Evolutionary conservation across 345 rosid species (phyloP).

Genomic region (Microcos paniculata): DNA sequence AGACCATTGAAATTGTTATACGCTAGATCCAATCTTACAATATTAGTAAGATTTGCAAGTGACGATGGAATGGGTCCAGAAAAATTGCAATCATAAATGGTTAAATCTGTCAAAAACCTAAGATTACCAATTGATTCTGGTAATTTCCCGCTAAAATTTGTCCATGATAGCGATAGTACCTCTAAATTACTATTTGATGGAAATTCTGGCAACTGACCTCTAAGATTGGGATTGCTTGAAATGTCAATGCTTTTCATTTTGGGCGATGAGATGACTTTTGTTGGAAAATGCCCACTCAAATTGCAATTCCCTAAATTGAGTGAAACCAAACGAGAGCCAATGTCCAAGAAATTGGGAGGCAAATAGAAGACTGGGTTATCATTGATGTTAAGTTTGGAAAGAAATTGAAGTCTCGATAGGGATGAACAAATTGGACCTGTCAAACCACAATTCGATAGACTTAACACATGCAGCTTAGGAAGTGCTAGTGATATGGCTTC

Average conservation of each 20-base stretch:
- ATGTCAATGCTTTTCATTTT: not conserved
- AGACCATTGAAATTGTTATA: not conserved
- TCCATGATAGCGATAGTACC: not conserved
- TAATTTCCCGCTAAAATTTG: not conserved
- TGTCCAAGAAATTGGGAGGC: not conserved
- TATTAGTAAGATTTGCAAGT: not conserved
- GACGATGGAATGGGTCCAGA: not conserved
- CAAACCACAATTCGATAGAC: not conserved
- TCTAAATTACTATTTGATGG: not conserved
- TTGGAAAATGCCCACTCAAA: not conserved
- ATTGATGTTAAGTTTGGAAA: not conserved
- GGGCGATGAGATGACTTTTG: not conserved
- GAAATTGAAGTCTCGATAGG: not conserved
- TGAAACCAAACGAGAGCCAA: not conserved
- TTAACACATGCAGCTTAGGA: not conserved
- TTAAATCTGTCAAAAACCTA: not conserved
- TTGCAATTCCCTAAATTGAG: not conserved
- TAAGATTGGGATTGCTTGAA: fast-evolving
- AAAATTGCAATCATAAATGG: fast-evolving
- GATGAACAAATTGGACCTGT: not conserved
- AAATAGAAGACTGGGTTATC: not conserved
- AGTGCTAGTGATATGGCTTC: not conserved
- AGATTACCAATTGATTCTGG: not conserved
- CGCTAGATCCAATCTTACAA: not conserved
- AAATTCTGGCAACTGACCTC: not conserved